Conservation (phyloP, 2,329 filamentous ascomycete genomes). For the Cladosporium sp. region DNA sequence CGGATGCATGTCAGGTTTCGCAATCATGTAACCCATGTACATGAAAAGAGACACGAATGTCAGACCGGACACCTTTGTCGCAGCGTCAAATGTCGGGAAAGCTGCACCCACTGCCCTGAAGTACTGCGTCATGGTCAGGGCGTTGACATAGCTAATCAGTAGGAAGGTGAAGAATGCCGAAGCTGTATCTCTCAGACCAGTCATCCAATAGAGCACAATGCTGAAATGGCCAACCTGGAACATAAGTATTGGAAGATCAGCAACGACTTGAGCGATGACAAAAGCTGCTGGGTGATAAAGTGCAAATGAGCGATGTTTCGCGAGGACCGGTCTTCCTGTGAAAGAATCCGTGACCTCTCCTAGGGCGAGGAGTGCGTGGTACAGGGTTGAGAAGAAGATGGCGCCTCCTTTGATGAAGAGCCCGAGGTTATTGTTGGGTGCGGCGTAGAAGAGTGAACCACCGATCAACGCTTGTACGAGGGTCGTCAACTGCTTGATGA, state of each 20-base stretch:
- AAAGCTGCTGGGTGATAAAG: conserved; percentile 36
- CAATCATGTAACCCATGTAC: conserved; percentile 30
- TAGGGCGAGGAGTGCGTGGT: conserved; percentile 60
- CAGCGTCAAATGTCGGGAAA: conserved; percentile 27
- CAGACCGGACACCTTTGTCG: conserved; percentile 29
- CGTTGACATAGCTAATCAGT: conserved; percentile 47
- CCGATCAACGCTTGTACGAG: conserved; percentile 58
- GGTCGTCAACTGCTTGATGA: conserved; percentile 59
- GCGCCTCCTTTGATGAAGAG: conserved; percentile 62
- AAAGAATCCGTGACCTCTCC: conserved; percentile 59
- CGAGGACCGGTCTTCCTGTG: conserved; percentile 41
- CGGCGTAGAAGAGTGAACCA: conserved; percentile 65
- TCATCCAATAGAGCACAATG: conserved; percentile 62
- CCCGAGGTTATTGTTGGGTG: conserved; percentile 53
- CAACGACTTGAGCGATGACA: conserved; percentile 47
- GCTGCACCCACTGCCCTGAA: conserved; percentile 38
- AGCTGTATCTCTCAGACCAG: conserved; percentile 50
- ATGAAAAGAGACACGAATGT: conserved; percentile 15
- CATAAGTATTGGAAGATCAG: conserved; percentile 51
- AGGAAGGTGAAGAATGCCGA: conserved; percentile 60
- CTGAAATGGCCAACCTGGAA: conserved; percentile 58
- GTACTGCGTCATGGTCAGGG: conserved; percentile 42
- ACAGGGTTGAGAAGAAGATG: conserved; percentile 61
- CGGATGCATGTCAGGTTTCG: conserved; percentile 18
- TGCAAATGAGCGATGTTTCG: conserved; percentile 42